Evolutionary conservation across 73 alveolate species (phyloP).

Genomic region (Uronychia setigera): DNA sequence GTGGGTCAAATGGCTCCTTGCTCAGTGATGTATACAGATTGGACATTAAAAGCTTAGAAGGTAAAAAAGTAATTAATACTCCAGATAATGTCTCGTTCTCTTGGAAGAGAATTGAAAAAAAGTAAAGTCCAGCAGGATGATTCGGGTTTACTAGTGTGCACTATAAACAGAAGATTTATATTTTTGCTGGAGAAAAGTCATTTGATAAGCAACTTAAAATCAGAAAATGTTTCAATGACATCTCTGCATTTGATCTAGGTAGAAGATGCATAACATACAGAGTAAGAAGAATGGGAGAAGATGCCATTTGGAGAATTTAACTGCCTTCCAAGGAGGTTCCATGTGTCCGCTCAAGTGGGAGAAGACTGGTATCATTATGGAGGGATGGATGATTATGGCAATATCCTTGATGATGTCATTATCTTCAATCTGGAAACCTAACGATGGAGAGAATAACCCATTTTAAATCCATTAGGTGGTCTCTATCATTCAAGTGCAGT

Average conservation of each 20-base stretch:
- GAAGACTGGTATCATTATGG: not conserved
- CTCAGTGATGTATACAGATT: not conserved
- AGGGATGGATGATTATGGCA: not conserved
- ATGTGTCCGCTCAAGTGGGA: not conserved
- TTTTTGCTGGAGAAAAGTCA: constrained; percentile 40
- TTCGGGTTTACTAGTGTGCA: constrained; percentile 9
- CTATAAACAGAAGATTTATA: constrained; percentile 10
- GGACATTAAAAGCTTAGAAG: not conserved
- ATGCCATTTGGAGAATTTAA: not conserved
- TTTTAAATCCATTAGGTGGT: not conserved
- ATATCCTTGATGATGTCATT: not conserved
- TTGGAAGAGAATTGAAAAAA: not conserved
- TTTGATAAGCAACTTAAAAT: not conserved
- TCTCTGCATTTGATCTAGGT: not conserved
- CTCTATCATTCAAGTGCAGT: not conserved
- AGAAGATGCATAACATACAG: not conserved
- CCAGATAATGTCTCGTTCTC: not conserved
- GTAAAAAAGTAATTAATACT: not conserved
- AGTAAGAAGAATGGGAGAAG: not conserved
- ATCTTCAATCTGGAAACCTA: not conserved
- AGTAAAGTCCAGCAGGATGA: not conserved
- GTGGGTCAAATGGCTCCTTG: not conserved
- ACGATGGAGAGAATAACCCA: not conserved
- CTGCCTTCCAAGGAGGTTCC: not conserved
- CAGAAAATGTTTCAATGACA: not conserved